These are phyloP conservation scores for Singerocomus inundabilis DNA, from an alignment of 1,284 basidiomycete species.

Conservation along the genomic window DNA sequence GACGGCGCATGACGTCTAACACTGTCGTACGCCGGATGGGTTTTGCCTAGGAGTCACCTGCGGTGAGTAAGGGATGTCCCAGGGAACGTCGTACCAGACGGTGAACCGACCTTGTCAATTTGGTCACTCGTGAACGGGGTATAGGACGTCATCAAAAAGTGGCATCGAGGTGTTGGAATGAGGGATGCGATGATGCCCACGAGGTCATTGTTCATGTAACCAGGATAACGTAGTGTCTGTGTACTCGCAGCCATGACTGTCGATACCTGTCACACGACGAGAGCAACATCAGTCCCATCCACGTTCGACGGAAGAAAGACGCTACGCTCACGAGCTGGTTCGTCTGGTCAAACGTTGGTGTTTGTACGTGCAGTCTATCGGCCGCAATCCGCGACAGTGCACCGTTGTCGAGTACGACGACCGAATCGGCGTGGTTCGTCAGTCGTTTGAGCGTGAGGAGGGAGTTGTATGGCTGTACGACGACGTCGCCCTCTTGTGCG, in stretches of 20 bases:
- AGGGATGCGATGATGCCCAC: constrained; percentile 97
- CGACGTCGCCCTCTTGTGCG: constrained; percentile 86
- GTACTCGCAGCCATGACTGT: constrained; percentile 98
- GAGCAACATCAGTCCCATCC: constrained; percentile 2
- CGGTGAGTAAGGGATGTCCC: background rate
- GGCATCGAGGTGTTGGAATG: constrained; percentile 97
- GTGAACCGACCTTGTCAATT: constrained; percentile 75
- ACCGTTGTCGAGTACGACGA: constrained; percentile 96
- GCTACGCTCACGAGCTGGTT: constrained; percentile 77
- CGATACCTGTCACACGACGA: constrained; percentile 59
- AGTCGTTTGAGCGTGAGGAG: constrained; percentile 93
- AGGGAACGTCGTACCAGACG: background rate
- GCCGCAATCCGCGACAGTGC: constrained; percentile 90
- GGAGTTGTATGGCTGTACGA: constrained; percentile 98
- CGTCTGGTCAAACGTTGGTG: constrained; percentile 91
- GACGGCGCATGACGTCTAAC: constrained; percentile 96
- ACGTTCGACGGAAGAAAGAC: background rate
- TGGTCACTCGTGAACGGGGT: constrained; percentile 98
- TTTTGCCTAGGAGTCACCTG: constrained; percentile 60
- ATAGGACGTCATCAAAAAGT: constrained; percentile 99
- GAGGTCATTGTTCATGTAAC: constrained; percentile 99
- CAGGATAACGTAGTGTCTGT: constrained; percentile 95
- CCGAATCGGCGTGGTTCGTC: constrained; percentile 95
- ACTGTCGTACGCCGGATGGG: constrained; percentile 92
- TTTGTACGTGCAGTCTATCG: constrained; percentile 88